phyloP scores from a whole-genome alignment of 768 basidiomycete species.

The Psilocybe cyanescens region DNA sequence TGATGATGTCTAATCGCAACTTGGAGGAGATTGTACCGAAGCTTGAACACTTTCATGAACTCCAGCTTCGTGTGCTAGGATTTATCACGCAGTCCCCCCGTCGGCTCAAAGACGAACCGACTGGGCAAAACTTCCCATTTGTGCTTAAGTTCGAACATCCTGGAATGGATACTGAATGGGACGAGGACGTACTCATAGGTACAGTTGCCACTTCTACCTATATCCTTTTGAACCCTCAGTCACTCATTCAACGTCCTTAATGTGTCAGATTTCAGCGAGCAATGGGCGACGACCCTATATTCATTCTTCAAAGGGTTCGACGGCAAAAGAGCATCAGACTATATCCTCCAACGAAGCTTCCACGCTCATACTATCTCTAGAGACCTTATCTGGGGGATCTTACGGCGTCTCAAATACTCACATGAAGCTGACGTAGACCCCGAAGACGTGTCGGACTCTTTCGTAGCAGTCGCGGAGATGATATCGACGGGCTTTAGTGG shows the following conservation, averaged over 20 bases:
- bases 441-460: conserved; percentile 2
- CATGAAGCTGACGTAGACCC: conserved; percentile 12
- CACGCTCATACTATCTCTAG: conserved; percentile 10
- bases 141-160: conserved; percentile 14
- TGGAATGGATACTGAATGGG: conserved; percentile 13
- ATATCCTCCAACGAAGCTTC: conserved; percentile 3
- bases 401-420: conserved; percentile 10
- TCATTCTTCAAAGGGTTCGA: conserved; percentile 6
- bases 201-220: not conserved
- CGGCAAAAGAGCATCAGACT: not conserved
- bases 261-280: conserved; percentile 4
- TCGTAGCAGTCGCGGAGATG: conserved; percentile 5
- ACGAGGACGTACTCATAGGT: conserved; percentile 7
- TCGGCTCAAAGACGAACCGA: conserved; percentile 6
- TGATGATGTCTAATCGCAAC: conserved; percentile 13
- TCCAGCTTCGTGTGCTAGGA: conserved; percentile 13
- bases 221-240: not conserved
- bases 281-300: conserved; percentile 13
- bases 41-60: conserved; percentile 14
- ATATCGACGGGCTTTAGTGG: not conserved
- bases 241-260: not conserved
- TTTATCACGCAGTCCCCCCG: not conserved
- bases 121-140: conserved; percentile 16
- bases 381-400: conserved; percentile 6
- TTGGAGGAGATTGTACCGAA: conserved; percentile 12